Evolutionary conservation across 192 early-diverging fungal genomes (phyloP).

Genomic region (Kappamyces sp.): DNA sequence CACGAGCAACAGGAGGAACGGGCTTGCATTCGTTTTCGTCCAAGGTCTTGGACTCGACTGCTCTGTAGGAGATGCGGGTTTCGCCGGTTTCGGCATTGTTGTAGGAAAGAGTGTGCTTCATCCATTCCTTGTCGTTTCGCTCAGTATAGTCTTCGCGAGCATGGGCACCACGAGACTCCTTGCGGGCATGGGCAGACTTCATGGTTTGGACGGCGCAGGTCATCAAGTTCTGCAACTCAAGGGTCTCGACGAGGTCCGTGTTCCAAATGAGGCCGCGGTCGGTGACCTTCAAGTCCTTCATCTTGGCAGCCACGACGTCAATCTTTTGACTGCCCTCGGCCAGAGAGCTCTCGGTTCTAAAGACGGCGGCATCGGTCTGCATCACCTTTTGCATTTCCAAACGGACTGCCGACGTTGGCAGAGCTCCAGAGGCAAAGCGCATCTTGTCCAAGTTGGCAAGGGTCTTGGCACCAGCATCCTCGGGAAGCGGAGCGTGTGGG

Average conservation of each 20-base stretch:
- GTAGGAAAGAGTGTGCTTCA: slow-evolving; percentile 98
- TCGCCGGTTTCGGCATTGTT: slow-evolving; percentile 73
- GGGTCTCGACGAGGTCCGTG: slow-evolving; percentile 91
- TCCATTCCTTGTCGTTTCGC: slow-evolving; percentile 91
- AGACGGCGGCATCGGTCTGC: slow-evolving; percentile 96
- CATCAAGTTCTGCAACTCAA: slow-evolving; percentile 96
- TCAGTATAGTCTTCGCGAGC: slow-evolving; percentile 88
- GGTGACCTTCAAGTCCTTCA: slow-evolving; percentile 77
- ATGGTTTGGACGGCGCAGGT: slow-evolving; percentile 89
- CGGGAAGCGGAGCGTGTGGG: slow-evolving; percentile 73
- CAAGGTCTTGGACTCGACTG: slow-evolving; percentile 72
- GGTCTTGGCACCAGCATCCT: slow-evolving; percentile 78
- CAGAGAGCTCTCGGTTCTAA: slow-evolving; percentile 82
- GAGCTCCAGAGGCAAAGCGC: slow-evolving; percentile 73
- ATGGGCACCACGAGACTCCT: slow-evolving; percentile 97
- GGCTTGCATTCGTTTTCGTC: slow-evolving; percentile 90
- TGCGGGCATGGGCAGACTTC: slow-evolving; percentile 77
- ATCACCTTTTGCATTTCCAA: slow-evolving; percentile 97
- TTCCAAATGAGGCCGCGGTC: slow-evolving; percentile 98
- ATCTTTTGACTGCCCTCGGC: slow-evolving; percentile 87
- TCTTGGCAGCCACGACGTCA: slow-evolving; percentile 69
- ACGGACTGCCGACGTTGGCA: slow-evolving; percentile 77
- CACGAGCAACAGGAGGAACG: slow-evolving; percentile 81
- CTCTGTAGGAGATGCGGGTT: slow-evolving; percentile 76
- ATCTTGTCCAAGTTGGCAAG: slow-evolving; percentile 95